Evolutionary conservation across 164 flowering plant genomes (phyloP).

Genomic region (Protea cynaroides): DNA sequence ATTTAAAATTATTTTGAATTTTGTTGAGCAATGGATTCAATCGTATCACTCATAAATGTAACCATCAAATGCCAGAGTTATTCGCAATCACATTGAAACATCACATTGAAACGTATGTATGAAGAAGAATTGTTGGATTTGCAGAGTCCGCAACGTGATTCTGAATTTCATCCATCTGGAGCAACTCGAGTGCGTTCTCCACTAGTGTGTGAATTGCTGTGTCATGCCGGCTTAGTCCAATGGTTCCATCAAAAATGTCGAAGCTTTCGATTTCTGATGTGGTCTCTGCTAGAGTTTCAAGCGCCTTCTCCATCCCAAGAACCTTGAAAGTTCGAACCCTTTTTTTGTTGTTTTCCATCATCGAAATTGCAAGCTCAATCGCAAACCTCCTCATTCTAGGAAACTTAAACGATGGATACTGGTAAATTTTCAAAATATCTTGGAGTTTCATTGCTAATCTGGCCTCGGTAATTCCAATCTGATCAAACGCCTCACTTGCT

Average conservation of each 20-base stretch:
- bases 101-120: too few relatives aligned
- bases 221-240: constrained; percentile 64
- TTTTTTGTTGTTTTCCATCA: constrained; percentile 56
- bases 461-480: constrained; percentile 36
- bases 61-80: too few relatives aligned
- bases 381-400: constrained; percentile 81
- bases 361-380: constrained; percentile 75
- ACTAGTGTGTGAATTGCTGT: constrained; percentile 62
- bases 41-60: too few relatives aligned
- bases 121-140: too few relatives aligned
- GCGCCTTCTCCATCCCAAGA: constrained; percentile 58
- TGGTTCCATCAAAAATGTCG: constrained; percentile 82
- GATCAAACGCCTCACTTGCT: constrained; percentile 33
- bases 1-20: too few relatives aligned
- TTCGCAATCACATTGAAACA: too few relatives aligned
- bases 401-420: constrained; percentile 49
- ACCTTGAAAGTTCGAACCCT: constrained; percentile 40
- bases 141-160: too few relatives aligned
- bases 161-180: constrained; percentile 8
- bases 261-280: constrained; percentile 87
- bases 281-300: constrained; percentile 60
- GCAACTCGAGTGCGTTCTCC: constrained; percentile 48
- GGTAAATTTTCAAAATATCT: constrained; percentile 44
- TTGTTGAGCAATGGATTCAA: too few relatives aligned
- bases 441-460: constrained; percentile 46